These are phyloP conservation scores for Suillus weaverae DNA, from an alignment of 768 basidiomycete species.

Conservation along the genomic window DNA sequence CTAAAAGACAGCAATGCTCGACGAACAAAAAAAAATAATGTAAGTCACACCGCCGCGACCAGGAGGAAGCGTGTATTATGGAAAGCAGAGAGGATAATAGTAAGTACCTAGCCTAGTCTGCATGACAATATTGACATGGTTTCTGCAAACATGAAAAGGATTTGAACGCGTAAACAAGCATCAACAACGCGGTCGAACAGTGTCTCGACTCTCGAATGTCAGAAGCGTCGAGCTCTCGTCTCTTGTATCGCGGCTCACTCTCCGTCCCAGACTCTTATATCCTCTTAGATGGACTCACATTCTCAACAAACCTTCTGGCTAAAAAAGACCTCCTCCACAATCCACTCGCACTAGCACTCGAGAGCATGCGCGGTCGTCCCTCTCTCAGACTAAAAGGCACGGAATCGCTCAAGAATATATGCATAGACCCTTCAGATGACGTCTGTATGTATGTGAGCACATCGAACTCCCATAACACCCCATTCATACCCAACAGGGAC, in stretches of 20 bases:
- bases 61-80: not conserved
- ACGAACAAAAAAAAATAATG: not conserved
- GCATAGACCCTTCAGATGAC: conserved; percentile 58
- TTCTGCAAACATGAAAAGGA: not conserved
- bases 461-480: conserved; percentile 26
- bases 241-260: conserved; percentile 38
- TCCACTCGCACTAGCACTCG: not conserved
- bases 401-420: conserved; percentile 52
- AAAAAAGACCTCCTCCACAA: conserved; percentile 42
- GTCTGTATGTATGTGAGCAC: conserved; percentile 46
- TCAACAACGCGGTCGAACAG: conserved; percentile 1
- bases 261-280: conserved; percentile 73
- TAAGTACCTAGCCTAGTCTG: not conserved
- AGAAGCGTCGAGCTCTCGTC: not conserved
- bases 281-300: conserved; percentile 72
- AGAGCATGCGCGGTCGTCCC: conserved; percentile 73
- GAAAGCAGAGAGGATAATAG: not conserved
- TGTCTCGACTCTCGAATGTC: not conserved
- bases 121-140: not conserved
- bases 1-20: not conserved
- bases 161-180: not conserved
- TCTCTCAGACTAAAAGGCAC: conserved; percentile 59
- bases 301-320: conserved; percentile 49
- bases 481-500: conserved; percentile 45
- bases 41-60: not conserved